These are phyloP conservation scores for Phytophthora citricola DNA, from an alignment of 352 stramenopile species.

Conservation along the genomic window DNA sequence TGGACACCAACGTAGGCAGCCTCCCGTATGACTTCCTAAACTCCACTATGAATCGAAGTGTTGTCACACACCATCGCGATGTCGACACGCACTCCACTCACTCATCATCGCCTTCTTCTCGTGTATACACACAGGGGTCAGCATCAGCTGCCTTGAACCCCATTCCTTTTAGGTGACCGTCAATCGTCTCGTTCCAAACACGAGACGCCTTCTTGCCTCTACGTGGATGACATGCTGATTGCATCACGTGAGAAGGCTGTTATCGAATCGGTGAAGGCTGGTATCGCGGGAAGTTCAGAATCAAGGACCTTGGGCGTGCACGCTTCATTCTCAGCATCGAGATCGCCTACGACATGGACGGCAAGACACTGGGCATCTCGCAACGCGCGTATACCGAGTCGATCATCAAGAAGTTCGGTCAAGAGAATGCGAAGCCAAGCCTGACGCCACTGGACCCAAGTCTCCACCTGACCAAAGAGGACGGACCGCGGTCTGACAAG, in stretches of 20 bases:
- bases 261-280: too few relatives aligned
- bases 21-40: too few relatives aligned
- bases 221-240: too few relatives aligned
- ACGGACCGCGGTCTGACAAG: too few relatives aligned
- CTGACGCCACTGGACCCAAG: neutral
- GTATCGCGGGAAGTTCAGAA: neutral
- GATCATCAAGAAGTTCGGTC: neutral
- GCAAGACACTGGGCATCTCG: neutral
- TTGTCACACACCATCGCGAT: too few relatives aligned
- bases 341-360: neutral
- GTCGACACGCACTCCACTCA: neutral
- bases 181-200: constrained; percentile 6
- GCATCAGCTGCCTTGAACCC: constrained; percentile 4
- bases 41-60: too few relatives aligned
- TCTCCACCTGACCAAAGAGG: too few relatives aligned
- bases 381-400: neutral
- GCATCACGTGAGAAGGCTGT: too few relatives aligned
- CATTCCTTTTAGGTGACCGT: neutral
- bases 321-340: neutral
- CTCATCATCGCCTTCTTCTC: neutral
- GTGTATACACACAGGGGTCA: neutral
- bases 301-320: neutral
- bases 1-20: too few relatives aligned
- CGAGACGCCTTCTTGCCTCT: neutral
- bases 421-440: neutral